Base-by-base conservation (phyloP, 345 rosid species). In the Turnera subulata region DNA sequence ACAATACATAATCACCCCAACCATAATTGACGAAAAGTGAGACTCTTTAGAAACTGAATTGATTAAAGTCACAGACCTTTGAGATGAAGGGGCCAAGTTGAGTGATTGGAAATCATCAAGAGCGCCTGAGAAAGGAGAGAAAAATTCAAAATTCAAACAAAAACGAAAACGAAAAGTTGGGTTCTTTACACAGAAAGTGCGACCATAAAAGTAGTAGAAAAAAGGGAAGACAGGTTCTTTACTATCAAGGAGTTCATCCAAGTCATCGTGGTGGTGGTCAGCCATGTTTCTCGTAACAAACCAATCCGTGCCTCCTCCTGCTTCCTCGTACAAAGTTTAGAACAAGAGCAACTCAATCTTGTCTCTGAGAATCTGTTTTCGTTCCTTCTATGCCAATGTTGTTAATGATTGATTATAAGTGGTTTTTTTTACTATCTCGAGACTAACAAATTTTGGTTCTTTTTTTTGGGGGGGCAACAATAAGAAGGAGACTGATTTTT, bases 201-300 rank as follows among this genome's bases (percentile, higher is more conserved):
- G n/a, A n/a, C n/a, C n/a, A n/a, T n/a, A n/a, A n/a, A n/a, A n/a
- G n/a, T n/a, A n/a, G 5, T 53, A 32, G 35, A 55, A 47, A 45
- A 47, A 20, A 20, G 18, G 48, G 42, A 35, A 19, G 44, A n/a
- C n/a, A n/a, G n/a, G 21, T 40, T 64, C 14, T 71, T 71, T 77
- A 90, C 99, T 90, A 53, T 94, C 99, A 21, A 94, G 97, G 67
- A 94, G 92, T 66, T 84, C 79, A 74, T 94, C 97, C 61, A 94
- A 84, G 77, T 94, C 99, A 67, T 94, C 97, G 35, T 81, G 59
- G 50, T n/a, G n/a, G n/a, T 74, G 79, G 64, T 68, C 67, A 42
- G 86, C 95, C 86, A 84, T 85, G 59, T 29, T 29, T 29, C 35
- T 29, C n/a, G n/a, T n/a, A n/a, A n/a, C n/a, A n/a, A n/a, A n/a